Base-by-base conservation (phyloP, 192 early-diverging fungal genomes). In the Funneliformis mosseae region DNA sequence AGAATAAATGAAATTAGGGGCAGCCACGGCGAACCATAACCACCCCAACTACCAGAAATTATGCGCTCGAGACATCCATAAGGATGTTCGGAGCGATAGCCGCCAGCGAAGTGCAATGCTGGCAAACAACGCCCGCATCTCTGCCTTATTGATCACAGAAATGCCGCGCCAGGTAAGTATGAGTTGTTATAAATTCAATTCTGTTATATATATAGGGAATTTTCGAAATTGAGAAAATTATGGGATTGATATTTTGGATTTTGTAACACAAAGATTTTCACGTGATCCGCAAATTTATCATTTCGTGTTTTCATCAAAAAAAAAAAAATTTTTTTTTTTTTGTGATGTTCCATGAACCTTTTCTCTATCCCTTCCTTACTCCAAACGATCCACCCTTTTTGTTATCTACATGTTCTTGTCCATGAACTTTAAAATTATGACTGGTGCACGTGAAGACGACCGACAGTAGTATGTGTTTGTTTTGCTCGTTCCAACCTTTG, bases 1-100 rank as follows among this genome's bases (percentile, higher is more conserved):
- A 18, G 18, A 38, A 18, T 28, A 28, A 28, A 55, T 55, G 18
- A 28, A 55, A 74, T 27, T 50, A 74, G 73, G 73, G 46, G 48
- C 14, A 27, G 18, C 48, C 39, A 41, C 73, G 73, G 73, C 73
- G 73, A 74, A 74, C 73, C 73, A 74, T 45, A 25, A 48, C 18
- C 33, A 74, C 73, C 46, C 73, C 73, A 74, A 74, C 73, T 33
- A 74, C 45, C 42, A 74, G 46, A 74, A 74, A 74, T 74, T 74
- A 59, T 74, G 46, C 73, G 27, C 25, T 74, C 48, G 73, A 74
- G 73, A 74, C 46, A 74, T 45, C 73, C 73, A 48, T 27, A 16
- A 18, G 73, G 48, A 55, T 38, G 46, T 74, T 74, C 73, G 48
- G 46, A 59, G 50, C 46, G 59, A 23, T 14, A 74, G 73, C 45